Conservation (phyloP, 352 stramenopile genomes). For the Pythium pectinolyticum region DNA sequence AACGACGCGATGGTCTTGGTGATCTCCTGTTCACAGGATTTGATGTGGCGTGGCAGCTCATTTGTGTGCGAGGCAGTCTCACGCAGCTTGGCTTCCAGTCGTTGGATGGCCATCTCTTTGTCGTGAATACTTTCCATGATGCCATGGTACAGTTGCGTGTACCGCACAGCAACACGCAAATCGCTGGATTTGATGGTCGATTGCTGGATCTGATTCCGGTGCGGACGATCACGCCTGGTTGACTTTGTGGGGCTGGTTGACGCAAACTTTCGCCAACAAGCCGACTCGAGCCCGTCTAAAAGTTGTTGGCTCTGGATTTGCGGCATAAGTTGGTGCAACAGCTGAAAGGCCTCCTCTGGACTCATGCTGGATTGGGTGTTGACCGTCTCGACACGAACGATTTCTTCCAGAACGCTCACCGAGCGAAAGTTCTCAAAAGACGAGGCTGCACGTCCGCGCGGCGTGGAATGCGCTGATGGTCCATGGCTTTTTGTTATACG, state of each 20-base stretch:
- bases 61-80: slow-evolving; percentile 19
- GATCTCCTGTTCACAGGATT: slow-evolving; percentile 24
- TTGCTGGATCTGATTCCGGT: too few species aligned
- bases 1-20: slow-evolving; percentile 30
- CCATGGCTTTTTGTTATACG: slow-evolving; percentile 2
- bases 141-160: slow-evolving; percentile 26
- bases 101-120: slow-evolving; percentile 16
- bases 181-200: background rate
- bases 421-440: slow-evolving; percentile 28
- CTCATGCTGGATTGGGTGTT: slow-evolving; percentile 13
- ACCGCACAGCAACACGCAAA: slow-evolving; percentile 11
- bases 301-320: slow-evolving; percentile 16
- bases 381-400: slow-evolving; percentile 25
- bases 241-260: background rate
- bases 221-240: too few species aligned
- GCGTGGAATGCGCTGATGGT: background rate
- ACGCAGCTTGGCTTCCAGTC: slow-evolving; percentile 13
- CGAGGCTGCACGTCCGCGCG: background rate
- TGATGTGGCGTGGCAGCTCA: slow-evolving; percentile 23
- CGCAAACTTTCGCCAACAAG: slow-evolving; percentile 23
- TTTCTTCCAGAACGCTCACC: slow-evolving; percentile 22
- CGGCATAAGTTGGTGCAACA: slow-evolving; percentile 16
- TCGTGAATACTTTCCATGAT: slow-evolving; percentile 26
- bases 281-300: slow-evolving; percentile 18
- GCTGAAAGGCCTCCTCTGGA: slow-evolving; percentile 25